Evolutionary conservation across 2,329 filamentous ascomycete genomes (phyloP).

Genomic region (Neurospora sp.): DNA sequence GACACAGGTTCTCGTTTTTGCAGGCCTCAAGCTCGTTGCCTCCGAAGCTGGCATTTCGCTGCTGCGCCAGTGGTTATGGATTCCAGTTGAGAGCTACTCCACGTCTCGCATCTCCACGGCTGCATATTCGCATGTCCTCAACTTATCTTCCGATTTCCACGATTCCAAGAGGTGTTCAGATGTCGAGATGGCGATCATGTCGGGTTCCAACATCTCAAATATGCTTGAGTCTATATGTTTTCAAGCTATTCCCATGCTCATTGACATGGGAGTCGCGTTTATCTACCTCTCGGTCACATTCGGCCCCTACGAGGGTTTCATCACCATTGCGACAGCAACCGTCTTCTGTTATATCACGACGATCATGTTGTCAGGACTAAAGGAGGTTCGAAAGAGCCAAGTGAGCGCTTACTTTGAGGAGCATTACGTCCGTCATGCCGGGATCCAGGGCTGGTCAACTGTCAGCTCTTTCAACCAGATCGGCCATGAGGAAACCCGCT

Average conservation of each 20-base stretch:
- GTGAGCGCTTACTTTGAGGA: conserved; percentile 46
- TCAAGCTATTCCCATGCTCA: conserved; percentile 47
- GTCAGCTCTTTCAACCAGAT: conserved; percentile 52
- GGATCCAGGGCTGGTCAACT: conserved; percentile 50
- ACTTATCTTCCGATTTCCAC: conserved; percentile 52
- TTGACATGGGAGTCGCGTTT: conserved; percentile 50
- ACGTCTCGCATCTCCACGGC: conserved; percentile 43
- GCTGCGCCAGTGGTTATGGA: conserved; percentile 45
- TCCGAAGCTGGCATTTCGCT: conserved; percentile 47
- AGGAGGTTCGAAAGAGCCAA: conserved; percentile 38
- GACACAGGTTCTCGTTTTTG: conserved; percentile 43
- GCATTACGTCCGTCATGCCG: conserved; percentile 44
- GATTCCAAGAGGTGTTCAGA: conserved; percentile 51
- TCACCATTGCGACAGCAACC: conserved; percentile 47
- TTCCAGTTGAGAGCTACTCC: conserved; percentile 49
- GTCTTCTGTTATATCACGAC: conserved; percentile 46
- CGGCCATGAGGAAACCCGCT: conserved; percentile 44
- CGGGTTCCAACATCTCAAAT: conserved; percentile 42
- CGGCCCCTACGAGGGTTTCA: conserved; percentile 52
- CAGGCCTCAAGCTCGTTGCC: conserved; percentile 38
- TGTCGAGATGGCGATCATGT: conserved; percentile 46
- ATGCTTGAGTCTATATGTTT: conserved; percentile 50
- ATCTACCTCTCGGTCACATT: conserved; percentile 50
- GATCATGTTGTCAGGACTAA: conserved; percentile 40
- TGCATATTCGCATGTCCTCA: conserved; percentile 50